phyloP scores from a whole-genome alignment of 2,329 filamentous ascomycete genomes.

The Colletotrichum camelliae region DNA sequence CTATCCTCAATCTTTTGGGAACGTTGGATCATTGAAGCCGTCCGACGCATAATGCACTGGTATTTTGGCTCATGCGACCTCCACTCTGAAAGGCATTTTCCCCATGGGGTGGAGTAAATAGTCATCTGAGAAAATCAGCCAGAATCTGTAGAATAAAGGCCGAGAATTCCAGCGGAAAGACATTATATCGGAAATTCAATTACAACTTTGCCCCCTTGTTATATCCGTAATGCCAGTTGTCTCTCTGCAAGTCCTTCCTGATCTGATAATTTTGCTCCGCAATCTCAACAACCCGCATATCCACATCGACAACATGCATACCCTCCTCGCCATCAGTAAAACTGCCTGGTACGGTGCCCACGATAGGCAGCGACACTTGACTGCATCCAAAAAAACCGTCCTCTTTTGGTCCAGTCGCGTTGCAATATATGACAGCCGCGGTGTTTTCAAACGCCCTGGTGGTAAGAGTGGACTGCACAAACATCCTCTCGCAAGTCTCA shows the following conservation, averaged over 20 bases:
- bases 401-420: constrained; percentile 55
- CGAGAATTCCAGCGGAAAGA: neutral
- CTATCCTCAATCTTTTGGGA: neutral
- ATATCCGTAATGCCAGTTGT: constrained; percentile 51
- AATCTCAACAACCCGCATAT: constrained; percentile 58
- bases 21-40: neutral
- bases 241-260: constrained; percentile 33
- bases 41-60: too few relatives aligned
- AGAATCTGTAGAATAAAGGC: neutral
- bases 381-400: constrained; percentile 56
- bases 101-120: neutral
- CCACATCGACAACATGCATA: constrained; percentile 53
- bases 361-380: constrained; percentile 60
- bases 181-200: neutral
- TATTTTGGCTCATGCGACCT: neutral
- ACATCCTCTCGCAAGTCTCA: constrained; percentile 54
- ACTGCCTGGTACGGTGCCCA: constrained; percentile 51
- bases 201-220: neutral
- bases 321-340: constrained; percentile 55
- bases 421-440: constrained; percentile 61
- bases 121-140: neutral
- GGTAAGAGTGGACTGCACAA: constrained; percentile 56
- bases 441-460: constrained; percentile 63
- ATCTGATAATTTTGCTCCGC: constrained; percentile 62
- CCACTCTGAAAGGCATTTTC: neutral